Evolutionary conservation across 2,329 filamentous ascomycete genomes (phyloP).

Genomic region (Colletotrichum brevisporum): DNA sequence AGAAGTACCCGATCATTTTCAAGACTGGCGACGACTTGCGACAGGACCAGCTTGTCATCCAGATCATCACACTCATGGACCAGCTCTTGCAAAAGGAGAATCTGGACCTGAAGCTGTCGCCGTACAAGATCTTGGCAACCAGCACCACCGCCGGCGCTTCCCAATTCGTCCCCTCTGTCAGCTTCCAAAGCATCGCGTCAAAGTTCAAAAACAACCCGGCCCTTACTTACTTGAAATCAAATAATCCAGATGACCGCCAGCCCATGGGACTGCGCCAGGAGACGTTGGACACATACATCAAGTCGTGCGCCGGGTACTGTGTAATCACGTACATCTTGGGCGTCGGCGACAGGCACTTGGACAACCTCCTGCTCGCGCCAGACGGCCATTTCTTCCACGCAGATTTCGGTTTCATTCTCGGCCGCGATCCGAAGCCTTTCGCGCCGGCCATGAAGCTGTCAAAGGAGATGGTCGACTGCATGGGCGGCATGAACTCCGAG

Average conservation of each 20-base stretch:
- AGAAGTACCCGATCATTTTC: constrained; percentile 93
- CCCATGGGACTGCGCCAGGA: constrained; percentile 91
- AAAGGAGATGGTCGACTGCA: constrained; percentile 98
- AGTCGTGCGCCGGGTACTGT: constrained; percentile 96
- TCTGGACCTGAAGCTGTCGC: constrained; percentile 92
- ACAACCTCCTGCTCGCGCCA: constrained; percentile 92
- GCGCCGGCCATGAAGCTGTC: constrained; percentile 97
- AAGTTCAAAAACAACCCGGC: constrained; percentile 84
- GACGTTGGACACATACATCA: constrained; percentile 94
- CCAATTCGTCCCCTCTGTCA: constrained; percentile 92
- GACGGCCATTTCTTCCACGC: constrained; percentile 98
- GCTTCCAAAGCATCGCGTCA: constrained; percentile 83
- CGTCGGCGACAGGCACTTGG: constrained; percentile 94
- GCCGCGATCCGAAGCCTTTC: constrained; percentile 96
- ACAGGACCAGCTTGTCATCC: constrained; percentile 97
- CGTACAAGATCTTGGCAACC: constrained; percentile 96
- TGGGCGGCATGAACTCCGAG: constrained; percentile 87
- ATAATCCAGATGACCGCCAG: constrained; percentile 88
- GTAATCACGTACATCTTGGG: constrained; percentile 98
- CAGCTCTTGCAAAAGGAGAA: constrained; percentile 96
- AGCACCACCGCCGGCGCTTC: constrained; percentile 90
- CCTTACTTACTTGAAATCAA: constrained; percentile 86
- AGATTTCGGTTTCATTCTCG: constrained; percentile 98
- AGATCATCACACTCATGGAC: constrained; percentile 96
- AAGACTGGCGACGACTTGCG: constrained; percentile 97